These are phyloP conservation scores for Dalbergia cultrata DNA, from an alignment of 306 rosid genomes.

Conservation along the genomic window DNA sequence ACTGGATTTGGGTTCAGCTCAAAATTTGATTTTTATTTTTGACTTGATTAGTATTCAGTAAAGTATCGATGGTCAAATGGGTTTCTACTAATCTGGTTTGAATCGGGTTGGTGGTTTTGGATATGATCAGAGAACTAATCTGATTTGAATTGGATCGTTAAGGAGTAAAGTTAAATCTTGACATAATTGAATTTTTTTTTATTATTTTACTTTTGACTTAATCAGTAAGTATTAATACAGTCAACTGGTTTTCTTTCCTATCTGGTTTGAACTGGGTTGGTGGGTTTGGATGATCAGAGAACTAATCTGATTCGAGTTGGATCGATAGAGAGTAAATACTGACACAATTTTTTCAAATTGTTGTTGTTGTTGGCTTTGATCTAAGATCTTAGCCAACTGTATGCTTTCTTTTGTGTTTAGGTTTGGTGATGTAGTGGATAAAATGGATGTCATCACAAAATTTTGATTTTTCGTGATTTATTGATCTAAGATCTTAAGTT, in stretches of 20 bases:
- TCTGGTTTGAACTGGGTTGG: neutral
- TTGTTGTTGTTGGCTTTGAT: neutral
- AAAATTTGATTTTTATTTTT: no score
- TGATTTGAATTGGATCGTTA: neutral
- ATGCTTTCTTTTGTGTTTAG: neutral
- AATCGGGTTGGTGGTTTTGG: neutral
- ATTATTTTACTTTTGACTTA: no score
- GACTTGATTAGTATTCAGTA: no score
- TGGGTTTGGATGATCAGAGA: no score
- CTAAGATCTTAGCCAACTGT: neutral
- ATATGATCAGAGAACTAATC: no score
- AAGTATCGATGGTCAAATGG: neutral
- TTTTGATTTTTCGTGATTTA: neutral
- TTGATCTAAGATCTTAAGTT: conserved; percentile 23
- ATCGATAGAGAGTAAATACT: no score
- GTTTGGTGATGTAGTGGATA: neutral
- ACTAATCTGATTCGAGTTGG: neutral
- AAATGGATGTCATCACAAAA: neutral
- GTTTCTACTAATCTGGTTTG: neutral
- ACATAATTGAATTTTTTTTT: neutral
- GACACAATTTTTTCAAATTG: neutral
- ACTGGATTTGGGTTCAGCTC: no score
- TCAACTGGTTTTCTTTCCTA: neutral
- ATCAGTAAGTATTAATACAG: neutral
- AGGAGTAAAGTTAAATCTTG: no score